Percentiles rank a stretch among this genome's conserved stretches.
phyloP scores from a whole-genome alignment of 1,139 yeast species.

The Saccharomycopsis crataegensis region DNA sequence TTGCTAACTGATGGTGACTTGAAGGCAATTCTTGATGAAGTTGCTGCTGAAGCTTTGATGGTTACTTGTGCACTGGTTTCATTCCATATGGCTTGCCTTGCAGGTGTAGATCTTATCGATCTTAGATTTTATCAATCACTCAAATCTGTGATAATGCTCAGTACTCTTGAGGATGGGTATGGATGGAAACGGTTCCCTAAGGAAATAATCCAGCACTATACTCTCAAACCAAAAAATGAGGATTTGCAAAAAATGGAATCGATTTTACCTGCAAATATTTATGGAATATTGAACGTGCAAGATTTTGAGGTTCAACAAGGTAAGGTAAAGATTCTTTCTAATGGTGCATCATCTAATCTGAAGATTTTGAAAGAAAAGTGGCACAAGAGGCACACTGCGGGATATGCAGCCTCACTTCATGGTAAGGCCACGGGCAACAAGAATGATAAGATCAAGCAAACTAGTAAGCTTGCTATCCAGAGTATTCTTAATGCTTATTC shows the following conservation, averaged over 20 bases:
- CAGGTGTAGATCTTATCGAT: conserved; percentile 4
- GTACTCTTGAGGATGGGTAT: not conserved
- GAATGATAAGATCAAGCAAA: not conserved
- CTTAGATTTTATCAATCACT: conserved; percentile 2
- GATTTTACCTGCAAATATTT: not conserved
- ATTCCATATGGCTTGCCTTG: conserved; percentile 2
- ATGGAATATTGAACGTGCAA: conserved; percentile 5
- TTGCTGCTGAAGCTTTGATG: conserved; percentile 1
- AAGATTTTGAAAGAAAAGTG: not conserved
- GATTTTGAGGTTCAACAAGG: conserved; percentile 3
- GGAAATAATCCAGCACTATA: not conserved
- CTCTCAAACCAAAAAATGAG: not conserved
- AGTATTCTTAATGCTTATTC: conserved; percentile 9
- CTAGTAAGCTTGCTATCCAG: conserved; percentile 4
- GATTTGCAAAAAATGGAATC: not conserved
- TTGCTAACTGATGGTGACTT: not conserved
- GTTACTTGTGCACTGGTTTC: conserved; percentile 8
- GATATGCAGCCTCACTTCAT: not conserved
- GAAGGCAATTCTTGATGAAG: not conserved
- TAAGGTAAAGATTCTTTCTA: not conserved
- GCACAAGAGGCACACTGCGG: not conserved
- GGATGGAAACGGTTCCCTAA: conserved; percentile 1
- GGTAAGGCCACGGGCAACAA: not conserved
- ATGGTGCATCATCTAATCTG: not conserved
- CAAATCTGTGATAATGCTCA: not conserved